Conservation (phyloP, 768 basidiomycete species). For the Pleurotus pulmonarius region DNA sequence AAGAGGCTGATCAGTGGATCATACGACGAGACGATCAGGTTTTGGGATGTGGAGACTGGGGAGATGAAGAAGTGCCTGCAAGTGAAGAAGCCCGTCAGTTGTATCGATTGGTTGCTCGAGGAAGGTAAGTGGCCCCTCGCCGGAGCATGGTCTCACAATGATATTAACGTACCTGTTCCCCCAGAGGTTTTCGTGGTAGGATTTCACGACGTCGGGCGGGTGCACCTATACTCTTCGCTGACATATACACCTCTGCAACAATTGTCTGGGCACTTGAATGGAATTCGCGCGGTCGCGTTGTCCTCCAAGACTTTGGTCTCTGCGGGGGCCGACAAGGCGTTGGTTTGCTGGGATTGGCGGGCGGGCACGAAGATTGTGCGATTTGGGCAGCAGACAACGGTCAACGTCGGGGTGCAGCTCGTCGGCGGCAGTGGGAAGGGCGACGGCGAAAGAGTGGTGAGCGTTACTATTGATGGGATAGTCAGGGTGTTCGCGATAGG, state of each 20-base stretch:
- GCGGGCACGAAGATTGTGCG: conserved; percentile 84
- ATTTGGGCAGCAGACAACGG: conserved; percentile 90
- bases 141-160: neutral
- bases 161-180: neutral
- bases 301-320: conserved; percentile 84
- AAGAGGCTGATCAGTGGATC: conserved; percentile 85
- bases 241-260: conserved; percentile 84
- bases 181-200: conserved; percentile 88
- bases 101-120: conserved; percentile 81
- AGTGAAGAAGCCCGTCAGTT: conserved; percentile 89
- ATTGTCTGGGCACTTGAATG: conserved; percentile 82
- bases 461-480: conserved; percentile 89
- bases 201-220: conserved; percentile 89
- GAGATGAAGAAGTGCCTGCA: conserved; percentile 69
- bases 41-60: conserved; percentile 78
- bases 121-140: conserved; percentile 46
- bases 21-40: conserved; percentile 88
- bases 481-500: conserved; percentile 90
- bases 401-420: conserved; percentile 88
- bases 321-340: conserved; percentile 71
- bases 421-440: conserved; percentile 22
- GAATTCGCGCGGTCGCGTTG: conserved; percentile 85
- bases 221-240: conserved; percentile 83
- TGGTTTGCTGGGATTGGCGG: conserved; percentile 89
- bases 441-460: conserved; percentile 82